phyloP scores from a whole-genome alignment of 2,329 filamentous ascomycete species.

The Colletotrichum truncatum region DNA sequence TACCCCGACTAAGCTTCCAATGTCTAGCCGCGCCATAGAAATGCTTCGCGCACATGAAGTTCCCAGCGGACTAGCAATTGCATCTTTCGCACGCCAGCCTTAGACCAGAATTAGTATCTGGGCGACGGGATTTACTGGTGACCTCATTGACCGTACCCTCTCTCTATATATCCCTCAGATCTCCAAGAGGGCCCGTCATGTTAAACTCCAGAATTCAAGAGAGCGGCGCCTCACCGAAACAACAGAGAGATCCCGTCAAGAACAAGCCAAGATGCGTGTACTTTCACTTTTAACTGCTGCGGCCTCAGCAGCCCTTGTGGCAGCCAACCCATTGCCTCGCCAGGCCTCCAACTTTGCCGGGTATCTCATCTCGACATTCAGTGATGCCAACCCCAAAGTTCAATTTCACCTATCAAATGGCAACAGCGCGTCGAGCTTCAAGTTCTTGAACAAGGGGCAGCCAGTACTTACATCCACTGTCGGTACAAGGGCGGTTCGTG shows the following conservation, averaged over 20 bases:
- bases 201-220: not conserved
- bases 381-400: conserved; percentile 41
- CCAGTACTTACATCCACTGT: conserved; percentile 43
- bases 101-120: not conserved
- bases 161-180: not conserved
- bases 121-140: not conserved
- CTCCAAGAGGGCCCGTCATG: not conserved
- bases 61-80: not conserved
- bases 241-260: not conserved
- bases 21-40: conserved; percentile 20
- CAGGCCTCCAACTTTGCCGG: conserved; percentile 37
- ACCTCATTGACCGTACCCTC: not conserved
- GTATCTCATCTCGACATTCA: conserved; percentile 47
- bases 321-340: not conserved
- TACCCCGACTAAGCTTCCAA: conserved; percentile 7
- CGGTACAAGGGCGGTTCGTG: conserved; percentile 44
- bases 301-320: not conserved
- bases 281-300: not conserved
- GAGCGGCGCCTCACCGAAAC: not conserved
- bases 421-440: conserved; percentile 41
- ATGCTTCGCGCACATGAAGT: not conserved
- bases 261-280: not conserved
- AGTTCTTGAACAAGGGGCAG: conserved; percentile 41
- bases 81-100: not conserved
- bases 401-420: conserved; percentile 45